Evolutionary conservation across 768 basidiomycete species (phyloP).

Genomic region (Hygrocybe punicea): DNA sequence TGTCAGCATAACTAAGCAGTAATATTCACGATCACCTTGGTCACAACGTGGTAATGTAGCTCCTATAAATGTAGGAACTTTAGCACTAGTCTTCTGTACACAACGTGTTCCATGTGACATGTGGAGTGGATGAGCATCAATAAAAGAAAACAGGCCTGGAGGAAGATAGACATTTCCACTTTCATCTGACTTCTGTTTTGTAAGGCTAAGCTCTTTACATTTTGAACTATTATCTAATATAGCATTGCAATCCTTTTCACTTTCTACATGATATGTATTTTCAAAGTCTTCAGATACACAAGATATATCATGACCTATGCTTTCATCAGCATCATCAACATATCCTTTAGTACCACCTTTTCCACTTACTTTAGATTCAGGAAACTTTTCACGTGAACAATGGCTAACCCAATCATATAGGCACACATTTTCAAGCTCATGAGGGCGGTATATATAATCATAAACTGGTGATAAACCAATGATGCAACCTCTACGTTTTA

Average conservation of each 20-base stretch:
- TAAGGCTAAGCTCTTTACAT: background rate
- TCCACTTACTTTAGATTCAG: conserved; percentile 1
- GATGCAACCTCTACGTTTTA: conserved; percentile 15
- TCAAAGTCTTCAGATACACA: too few relatives aligned
- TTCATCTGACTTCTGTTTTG: background rate
- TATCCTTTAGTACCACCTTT: background rate
- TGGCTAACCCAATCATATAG: conserved; percentile 29
- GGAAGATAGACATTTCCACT: conserved; percentile 25
- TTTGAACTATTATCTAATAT: background rate
- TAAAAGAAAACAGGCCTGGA: conserved; percentile 21
- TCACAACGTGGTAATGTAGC: conserved; percentile 30
- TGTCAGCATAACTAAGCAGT: conserved; percentile 31
- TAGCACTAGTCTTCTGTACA: background rate
- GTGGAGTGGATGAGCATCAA: conserved; percentile 8
- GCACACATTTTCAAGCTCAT: conserved; percentile 15
- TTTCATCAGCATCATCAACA: background rate
- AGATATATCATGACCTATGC: conserved; percentile 20
- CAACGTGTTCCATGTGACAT: background rate
- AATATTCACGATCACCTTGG: conserved; percentile 29
- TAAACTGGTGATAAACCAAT: conserved; percentile 20
- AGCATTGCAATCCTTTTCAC: too few relatives aligned
- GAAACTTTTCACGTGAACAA: conserved; percentile 12
- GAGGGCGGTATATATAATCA: conserved; percentile 29
- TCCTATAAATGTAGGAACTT: conserved; percentile 31
- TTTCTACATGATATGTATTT: too few relatives aligned